Conservation (phyloP, 2,329 filamentous ascomycete genomes). For the Epicoccum sorghinum region DNA sequence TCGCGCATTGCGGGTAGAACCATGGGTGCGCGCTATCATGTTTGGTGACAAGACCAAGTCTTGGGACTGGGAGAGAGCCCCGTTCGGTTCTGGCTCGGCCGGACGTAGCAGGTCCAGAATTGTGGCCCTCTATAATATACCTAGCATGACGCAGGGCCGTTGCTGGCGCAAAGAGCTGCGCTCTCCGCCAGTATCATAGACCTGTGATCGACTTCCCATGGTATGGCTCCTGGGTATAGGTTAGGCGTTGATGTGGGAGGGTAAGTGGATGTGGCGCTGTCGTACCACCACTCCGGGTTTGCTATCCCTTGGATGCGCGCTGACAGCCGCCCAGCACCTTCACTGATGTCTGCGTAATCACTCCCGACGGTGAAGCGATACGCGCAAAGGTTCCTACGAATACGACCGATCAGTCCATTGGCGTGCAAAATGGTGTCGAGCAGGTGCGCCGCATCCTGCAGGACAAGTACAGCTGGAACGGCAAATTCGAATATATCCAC, state of each 20-base stretch:
- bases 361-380: slow-evolving; percentile 52
- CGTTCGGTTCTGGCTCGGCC: slow-evolving; percentile 3
- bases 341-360: slow-evolving; percentile 57
- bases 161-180: slow-evolving; percentile 2
- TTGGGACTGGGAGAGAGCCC: neutral
- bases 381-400: slow-evolving; percentile 57
- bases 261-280: slow-evolving; percentile 25
- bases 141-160: slow-evolving; percentile 12
- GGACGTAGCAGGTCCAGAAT: slow-evolving; percentile 1
- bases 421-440: slow-evolving; percentile 54
- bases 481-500: slow-evolving; percentile 57
- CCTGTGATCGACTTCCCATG: neutral
- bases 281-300: neutral
- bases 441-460: slow-evolving; percentile 51
- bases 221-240: slow-evolving; percentile 38
- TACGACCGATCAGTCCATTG: slow-evolving; percentile 54
- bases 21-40: neutral
- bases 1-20: neutral
- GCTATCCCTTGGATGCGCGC: neutral
- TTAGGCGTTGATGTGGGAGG: slow-evolving; percentile 45
- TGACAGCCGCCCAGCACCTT: slow-evolving; percentile 49
- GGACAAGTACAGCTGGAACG: slow-evolving; percentile 49
- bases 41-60: neutral
- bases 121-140: neutral
- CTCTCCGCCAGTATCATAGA: neutral